Evolutionary conservation across 495 filamentous ascomycete genomes (phyloP).

Genomic region (Penicillium alfredii): DNA sequence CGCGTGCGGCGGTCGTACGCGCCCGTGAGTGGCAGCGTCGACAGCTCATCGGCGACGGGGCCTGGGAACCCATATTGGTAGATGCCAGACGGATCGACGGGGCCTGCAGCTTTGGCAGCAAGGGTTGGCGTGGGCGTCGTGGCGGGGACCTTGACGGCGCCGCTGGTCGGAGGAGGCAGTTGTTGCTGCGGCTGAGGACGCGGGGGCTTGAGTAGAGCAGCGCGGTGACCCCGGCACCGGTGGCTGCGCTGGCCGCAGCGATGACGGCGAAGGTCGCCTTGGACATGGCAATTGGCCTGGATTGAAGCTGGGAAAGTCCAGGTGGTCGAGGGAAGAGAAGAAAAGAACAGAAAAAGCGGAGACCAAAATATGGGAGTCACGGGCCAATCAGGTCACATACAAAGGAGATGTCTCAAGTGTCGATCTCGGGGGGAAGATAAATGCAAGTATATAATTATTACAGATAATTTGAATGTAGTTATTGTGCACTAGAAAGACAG

Average conservation of each 20-base stretch:
- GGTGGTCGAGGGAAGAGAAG: constrained; percentile 2
- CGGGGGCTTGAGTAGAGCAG: constrained; percentile 60
- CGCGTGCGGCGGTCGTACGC: constrained; percentile 86
- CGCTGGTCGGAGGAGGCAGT: constrained; percentile 28
- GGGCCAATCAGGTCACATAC: constrained; percentile 21
- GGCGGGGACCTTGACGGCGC: constrained; percentile 17
- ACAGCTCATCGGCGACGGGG: constrained; percentile 75
- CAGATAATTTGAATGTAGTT: too few relatives aligned
- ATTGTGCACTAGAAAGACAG: too few relatives aligned
- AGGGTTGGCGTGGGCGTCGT: constrained; percentile 35
- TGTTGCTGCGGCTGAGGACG: constrained; percentile 41
- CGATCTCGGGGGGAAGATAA: too few relatives aligned
- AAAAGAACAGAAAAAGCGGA: constrained; percentile 3
- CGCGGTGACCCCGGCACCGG: constrained; percentile 78
- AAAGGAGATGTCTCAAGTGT: too few relatives aligned
- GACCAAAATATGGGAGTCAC: constrained; percentile 12
- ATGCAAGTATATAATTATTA: too few relatives aligned
- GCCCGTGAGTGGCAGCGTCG: constrained; percentile 67
- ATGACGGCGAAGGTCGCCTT: constrained; percentile 83
- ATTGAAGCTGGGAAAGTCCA: not conserved
- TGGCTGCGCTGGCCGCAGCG: constrained; percentile 81
- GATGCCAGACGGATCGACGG: constrained; percentile 80
- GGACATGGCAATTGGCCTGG: constrained; percentile 51
- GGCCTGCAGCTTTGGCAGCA: constrained; percentile 33
- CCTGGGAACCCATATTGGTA: constrained; percentile 98